Evolutionary conservation across 345 rosid genomes (phyloP).

Genomic region (Populus nigra): DNA sequence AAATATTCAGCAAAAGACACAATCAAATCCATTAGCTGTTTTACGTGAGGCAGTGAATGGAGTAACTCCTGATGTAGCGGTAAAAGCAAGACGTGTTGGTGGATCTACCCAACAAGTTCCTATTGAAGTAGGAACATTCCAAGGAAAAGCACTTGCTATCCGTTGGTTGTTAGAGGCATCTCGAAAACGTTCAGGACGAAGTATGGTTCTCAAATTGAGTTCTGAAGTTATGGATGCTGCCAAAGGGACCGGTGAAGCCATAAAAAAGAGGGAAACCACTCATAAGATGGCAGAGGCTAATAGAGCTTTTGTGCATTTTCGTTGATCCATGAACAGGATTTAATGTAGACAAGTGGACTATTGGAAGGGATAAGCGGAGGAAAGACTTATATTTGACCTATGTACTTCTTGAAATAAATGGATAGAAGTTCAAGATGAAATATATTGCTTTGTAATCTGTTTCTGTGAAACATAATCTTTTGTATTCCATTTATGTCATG

Average conservation of each 20-base stretch:
- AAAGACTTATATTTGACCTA: background rate
- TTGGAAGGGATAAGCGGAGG: background rate
- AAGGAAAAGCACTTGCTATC: conserved; percentile 21
- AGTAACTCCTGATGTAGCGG: conserved; percentile 19
- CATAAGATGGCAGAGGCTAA: conserved; percentile 21
- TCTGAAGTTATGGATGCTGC: conserved; percentile 24
- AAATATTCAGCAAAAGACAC: conserved; percentile 13
- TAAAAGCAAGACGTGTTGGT: conserved; percentile 14
- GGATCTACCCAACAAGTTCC: conserved; percentile 23
- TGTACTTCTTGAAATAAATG: background rate
- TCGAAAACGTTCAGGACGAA: conserved; percentile 6
- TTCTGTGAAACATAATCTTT: background rate
- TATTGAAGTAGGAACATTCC: conserved; percentile 2
- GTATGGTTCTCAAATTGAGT: conserved; percentile 23
- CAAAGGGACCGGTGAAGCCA: conserved; percentile 19
- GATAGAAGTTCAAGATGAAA: background rate
- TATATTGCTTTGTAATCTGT: background rate
- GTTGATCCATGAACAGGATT: background rate
- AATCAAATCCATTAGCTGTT: conserved; percentile 17
- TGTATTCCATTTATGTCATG: background rate
- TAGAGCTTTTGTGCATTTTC: conserved; percentile 21
- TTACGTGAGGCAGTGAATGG: conserved; percentile 14
- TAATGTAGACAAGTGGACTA: background rate
- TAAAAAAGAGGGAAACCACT: conserved; percentile 12
- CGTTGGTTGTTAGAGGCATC: conserved; percentile 25